These are phyloP conservation scores for Exserohilum rostratum DNA, from an alignment of 2,329 filamentous ascomycete genomes.

Conservation along the genomic window DNA sequence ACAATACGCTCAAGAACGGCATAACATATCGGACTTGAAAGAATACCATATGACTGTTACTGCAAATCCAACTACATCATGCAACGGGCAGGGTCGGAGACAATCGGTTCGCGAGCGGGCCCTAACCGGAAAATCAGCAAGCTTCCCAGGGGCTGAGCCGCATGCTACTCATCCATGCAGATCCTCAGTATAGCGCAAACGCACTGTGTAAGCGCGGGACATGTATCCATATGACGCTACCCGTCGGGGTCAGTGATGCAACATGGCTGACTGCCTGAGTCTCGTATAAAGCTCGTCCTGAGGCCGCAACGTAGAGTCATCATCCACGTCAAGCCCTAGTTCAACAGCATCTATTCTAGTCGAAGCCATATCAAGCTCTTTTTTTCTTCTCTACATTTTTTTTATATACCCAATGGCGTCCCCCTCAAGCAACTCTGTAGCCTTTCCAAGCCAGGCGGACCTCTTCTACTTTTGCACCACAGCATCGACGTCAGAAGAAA, in stretches of 20 bases:
- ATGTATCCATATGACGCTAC: slow-evolving; percentile 31
- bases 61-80: slow-evolving; percentile 5
- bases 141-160: slow-evolving; percentile 28
- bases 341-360: background rate
- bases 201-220: slow-evolving; percentile 32
- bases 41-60: background rate
- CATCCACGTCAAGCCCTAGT: slow-evolving; percentile 10
- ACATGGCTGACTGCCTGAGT: slow-evolving; percentile 6
- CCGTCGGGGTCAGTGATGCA: slow-evolving; percentile 18
- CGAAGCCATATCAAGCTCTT: background rate
- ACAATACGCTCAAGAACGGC: slow-evolving; percentile 2
- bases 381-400: background rate
- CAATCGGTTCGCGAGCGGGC: slow-evolving; percentile 17
- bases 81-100: slow-evolving; percentile 15
- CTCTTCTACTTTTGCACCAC: slow-evolving; percentile 48
- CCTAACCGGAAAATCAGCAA: slow-evolving; percentile 25
- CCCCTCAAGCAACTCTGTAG: slow-evolving; percentile 39
- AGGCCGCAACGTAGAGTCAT: slow-evolving; percentile 21
- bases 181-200: slow-evolving; percentile 29
- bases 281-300: slow-evolving; percentile 34
- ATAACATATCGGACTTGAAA: background rate
- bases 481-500: slow-evolving; percentile 41
- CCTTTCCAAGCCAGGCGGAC: slow-evolving; percentile 44
- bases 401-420: slow-evolving; percentile 45
- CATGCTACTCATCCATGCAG: slow-evolving; percentile 22